A percentile compares a stretch with the other conserved stretches of the same genome.
Conservation (phyloP, 257 asterid genomes). For the Fraxinus americana region DNA sequence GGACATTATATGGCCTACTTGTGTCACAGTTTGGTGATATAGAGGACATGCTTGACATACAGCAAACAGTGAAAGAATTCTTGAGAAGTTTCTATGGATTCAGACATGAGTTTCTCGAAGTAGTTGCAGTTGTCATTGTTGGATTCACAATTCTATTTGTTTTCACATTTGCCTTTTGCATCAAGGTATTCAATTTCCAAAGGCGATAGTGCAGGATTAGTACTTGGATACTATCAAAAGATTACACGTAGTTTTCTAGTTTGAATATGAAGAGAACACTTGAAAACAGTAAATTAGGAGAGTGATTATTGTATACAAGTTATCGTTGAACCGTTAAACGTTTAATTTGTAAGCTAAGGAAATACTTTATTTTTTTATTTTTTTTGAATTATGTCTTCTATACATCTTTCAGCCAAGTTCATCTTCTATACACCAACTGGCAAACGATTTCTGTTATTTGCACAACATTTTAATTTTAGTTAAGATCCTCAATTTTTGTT, state of each 20-base stretch:
- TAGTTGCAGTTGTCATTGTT: slow-evolving; percentile 41
- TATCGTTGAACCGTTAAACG: too few species aligned
- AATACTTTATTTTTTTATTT: too few species aligned
- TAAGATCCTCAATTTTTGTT: too few species aligned
- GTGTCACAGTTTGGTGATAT: slow-evolving; percentile 51
- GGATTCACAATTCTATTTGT: slow-evolving; percentile 44
- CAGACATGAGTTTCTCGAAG: slow-evolving; percentile 55
- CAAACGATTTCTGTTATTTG: too few species aligned
- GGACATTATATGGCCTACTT: slow-evolving; percentile 51
- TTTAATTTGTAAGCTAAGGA: too few species aligned
- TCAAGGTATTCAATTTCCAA: slow-evolving; percentile 60
- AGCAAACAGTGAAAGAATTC: slow-evolving; percentile 43
- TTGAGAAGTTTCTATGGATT: slow-evolving; percentile 48
- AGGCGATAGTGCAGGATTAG: slow-evolving; percentile 35
- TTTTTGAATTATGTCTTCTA: too few species aligned
- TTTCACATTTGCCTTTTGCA: slow-evolving; percentile 45
- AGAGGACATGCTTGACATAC: slow-evolving; percentile 10
- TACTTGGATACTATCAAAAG: neutral
- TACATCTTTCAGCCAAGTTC: too few species aligned
- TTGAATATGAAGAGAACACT: neutral
- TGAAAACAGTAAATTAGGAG: too few species aligned
- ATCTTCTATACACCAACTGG: too few species aligned
- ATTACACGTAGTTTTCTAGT: neutral
- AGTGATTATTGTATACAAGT: too few species aligned
- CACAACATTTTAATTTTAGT: too few species aligned